phyloP scores from a whole-genome alignment of 2,329 filamentous ascomycete genomes.

The Coleophoma crateriformis region DNA sequence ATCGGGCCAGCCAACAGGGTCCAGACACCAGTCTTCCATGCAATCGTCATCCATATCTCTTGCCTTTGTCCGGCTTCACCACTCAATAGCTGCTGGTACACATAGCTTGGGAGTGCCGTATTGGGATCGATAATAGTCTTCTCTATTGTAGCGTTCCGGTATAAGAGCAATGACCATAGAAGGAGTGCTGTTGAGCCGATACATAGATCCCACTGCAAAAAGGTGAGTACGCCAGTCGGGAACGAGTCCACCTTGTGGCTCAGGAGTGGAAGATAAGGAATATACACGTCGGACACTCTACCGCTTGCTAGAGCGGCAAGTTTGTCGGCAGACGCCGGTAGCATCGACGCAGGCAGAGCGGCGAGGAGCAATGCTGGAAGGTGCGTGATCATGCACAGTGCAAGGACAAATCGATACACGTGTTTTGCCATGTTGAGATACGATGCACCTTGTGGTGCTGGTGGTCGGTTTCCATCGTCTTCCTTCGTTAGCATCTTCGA shows the following conservation, averaged over 20 bases:
- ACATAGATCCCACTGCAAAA: constrained; percentile 43
- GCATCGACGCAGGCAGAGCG: constrained; percentile 29
- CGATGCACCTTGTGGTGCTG: constrained; percentile 11
- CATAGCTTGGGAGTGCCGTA: constrained; percentile 6
- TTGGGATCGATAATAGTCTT: constrained; percentile 11
- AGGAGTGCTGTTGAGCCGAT: constrained; percentile 35
- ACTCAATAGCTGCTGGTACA: constrained; percentile 8
- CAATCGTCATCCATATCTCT: constrained; percentile 14
- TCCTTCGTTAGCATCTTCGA: constrained; percentile 10
- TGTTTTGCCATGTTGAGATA: constrained; percentile 16
- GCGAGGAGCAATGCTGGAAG: constrained; percentile 34
- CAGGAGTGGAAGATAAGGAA: constrained; percentile 27
- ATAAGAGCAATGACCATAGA: constrained; percentile 37
- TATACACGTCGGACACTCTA: constrained; percentile 32
- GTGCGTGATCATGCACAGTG: constrained; percentile 31
- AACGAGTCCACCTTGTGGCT: constrained; percentile 15
- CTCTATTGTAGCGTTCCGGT: constrained; percentile 18
- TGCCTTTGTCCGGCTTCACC: constrained; percentile 16
- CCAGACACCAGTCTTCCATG: constrained; percentile 29
- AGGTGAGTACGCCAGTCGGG: constrained; percentile 34
- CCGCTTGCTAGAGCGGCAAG: constrained; percentile 24
- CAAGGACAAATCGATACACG: constrained; percentile 30
- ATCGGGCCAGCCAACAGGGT: constrained; percentile 34
- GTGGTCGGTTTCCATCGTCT: constrained; percentile 17
- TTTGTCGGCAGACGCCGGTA: constrained; percentile 27